phyloP scores from a whole-genome alignment of 208 protist species.

The Novymonas esmeraldas region DNA sequence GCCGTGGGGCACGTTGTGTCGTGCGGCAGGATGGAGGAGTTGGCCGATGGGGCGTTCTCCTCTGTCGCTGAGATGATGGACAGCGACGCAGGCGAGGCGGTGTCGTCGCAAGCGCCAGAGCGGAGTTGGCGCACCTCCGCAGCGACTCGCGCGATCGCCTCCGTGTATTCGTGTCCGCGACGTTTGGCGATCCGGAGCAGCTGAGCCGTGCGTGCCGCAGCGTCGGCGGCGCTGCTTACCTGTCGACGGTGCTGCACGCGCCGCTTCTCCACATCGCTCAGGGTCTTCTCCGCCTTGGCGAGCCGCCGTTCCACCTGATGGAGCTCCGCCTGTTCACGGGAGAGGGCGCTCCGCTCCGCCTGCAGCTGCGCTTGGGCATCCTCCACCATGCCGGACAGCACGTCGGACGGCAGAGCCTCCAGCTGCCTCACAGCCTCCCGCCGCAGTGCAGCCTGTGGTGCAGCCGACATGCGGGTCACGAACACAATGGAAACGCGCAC shows the following conservation, averaged over 20 bases:
- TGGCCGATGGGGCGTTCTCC: not conserved
- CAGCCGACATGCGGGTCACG: not conserved
- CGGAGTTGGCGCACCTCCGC: slow-evolving; percentile 6
- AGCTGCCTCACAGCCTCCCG: not conserved
- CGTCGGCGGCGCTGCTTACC: not conserved
- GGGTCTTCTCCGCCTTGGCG: not conserved
- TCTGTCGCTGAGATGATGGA: not conserved
- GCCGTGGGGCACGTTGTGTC: not conserved
- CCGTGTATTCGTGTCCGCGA: slow-evolving; percentile 3
- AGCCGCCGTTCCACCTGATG: not conserved
- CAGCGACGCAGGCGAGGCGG: not conserved
- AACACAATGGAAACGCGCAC: too few relatives aligned
- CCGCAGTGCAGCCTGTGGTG: not conserved
- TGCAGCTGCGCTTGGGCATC: slow-evolving; percentile 10
- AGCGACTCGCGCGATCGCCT: slow-evolving; percentile 1
- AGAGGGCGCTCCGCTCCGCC: not conserved
- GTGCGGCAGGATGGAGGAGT: not conserved
- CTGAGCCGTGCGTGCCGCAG: not conserved
- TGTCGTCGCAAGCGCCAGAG: not conserved
- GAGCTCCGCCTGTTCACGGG: not conserved
- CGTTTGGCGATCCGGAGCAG: slow-evolving; percentile 2
- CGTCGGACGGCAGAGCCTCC: slow-evolving; percentile 40
- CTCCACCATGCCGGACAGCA: slow-evolving; percentile 75
- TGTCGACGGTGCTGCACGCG: not conserved
- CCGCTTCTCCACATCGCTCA: not conserved